Conservation (phyloP, 345 rosid genomes). For the Anastatica hierochuntica region DNA sequence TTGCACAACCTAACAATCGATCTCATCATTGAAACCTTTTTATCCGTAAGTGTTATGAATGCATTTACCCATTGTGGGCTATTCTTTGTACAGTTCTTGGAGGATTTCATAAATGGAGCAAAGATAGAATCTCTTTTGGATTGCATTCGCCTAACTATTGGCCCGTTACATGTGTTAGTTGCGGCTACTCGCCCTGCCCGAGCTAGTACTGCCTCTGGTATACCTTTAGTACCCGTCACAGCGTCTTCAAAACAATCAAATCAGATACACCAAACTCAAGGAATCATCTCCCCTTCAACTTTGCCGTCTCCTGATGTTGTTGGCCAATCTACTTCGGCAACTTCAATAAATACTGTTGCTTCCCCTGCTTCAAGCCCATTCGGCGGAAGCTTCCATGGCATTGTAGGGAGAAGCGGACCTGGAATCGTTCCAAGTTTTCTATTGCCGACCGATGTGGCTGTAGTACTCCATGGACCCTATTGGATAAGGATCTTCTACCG, state of each 20-base stretch:
- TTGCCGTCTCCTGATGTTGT: constrained; percentile 16
- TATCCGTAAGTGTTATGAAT: not conserved
- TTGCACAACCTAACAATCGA: not conserved
- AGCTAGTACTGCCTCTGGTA: constrained; percentile 63
- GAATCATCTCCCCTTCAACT: too few species aligned
- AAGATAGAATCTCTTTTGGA: constrained; percentile 95
- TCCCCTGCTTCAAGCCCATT: constrained; percentile 46
- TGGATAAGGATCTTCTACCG: constrained; percentile 96
- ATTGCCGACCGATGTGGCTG: constrained; percentile 96
- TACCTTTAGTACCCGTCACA: constrained; percentile 41
- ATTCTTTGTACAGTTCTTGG: constrained; percentile 50
- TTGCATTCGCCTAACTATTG: constrained; percentile 95
- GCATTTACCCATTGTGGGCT: not conserved
- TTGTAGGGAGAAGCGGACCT: constrained; percentile 90
- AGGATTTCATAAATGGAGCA: constrained; percentile 91
- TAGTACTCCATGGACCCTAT: constrained; percentile 94
- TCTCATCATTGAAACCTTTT: not conserved
- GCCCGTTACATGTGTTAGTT: constrained; percentile 90
- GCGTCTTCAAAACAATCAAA: constrained; percentile 59
- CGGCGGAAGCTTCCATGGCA: too few species aligned
- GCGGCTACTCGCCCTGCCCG: constrained; percentile 99
- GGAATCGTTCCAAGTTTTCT: constrained; percentile 97
- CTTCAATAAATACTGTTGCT: constrained; percentile 37
- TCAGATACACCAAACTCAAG: constrained; percentile 49
- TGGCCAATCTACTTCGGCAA: constrained; percentile 5